Evolutionary conservation across 2,329 filamentous ascomycete species (phyloP).

Genomic region (Aspergillus pseudonomiae): DNA sequence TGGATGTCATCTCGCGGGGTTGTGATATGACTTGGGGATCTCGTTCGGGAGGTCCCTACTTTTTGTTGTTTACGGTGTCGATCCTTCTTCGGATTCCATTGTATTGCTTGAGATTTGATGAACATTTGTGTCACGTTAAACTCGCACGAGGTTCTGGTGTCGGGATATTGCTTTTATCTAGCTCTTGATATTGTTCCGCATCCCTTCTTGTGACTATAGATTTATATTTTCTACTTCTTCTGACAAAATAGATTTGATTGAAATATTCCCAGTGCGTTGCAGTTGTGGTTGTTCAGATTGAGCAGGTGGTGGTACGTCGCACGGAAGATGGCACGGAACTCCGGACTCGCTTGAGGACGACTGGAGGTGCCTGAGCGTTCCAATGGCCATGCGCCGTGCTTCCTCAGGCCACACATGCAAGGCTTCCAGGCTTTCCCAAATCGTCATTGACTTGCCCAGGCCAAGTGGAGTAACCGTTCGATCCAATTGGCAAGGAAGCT

Average conservation of each 20-base stretch:
- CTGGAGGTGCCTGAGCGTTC: not conserved
- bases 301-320: not conserved
- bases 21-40: conserved; percentile 16
- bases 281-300: not conserved
- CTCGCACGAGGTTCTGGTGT: conserved; percentile 27
- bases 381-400: not conserved
- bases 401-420: conserved; percentile 1
- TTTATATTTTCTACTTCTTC: conserved; percentile 13
- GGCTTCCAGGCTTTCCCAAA: not conserved
- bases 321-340: not conserved
- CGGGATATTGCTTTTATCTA: conserved; percentile 16
- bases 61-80: conserved; percentile 16
- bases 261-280: not conserved
- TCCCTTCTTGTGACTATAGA: conserved; percentile 23
- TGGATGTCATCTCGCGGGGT: conserved; percentile 13
- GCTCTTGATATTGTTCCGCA: conserved; percentile 10
- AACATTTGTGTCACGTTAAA: conserved; percentile 26
- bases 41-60: conserved; percentile 9
- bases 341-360: not conserved
- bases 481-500: conserved; percentile 16
- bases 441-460: conserved; percentile 3
- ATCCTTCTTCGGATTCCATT: conserved; percentile 13
- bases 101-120: conserved; percentile 25
- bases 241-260: conserved; percentile 22
- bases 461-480: conserved; percentile 6